These are phyloP conservation scores for Aspergillus hortae DNA, from an alignment of 2,329 filamentous ascomycete genomes.

Conservation along the genomic window DNA sequence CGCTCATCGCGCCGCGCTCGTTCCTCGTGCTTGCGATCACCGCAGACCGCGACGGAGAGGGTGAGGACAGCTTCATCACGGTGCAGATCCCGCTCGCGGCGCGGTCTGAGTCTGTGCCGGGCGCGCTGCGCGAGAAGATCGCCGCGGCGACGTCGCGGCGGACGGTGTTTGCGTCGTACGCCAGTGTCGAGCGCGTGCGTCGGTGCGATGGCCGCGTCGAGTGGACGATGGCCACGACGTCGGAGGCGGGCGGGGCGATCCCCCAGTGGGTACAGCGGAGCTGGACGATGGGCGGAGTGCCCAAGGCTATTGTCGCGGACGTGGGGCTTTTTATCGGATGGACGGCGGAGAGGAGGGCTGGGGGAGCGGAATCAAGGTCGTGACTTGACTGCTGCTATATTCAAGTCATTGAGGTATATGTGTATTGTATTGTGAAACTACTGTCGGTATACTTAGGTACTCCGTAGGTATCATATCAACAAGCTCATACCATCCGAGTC, in stretches of 20 bases:
- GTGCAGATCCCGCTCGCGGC: conserved; percentile 30
- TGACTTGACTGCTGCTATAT: neutral
- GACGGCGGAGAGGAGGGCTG: conserved; percentile 16
- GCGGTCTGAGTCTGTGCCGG: conserved; percentile 13
- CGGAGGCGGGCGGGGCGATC: conserved; percentile 34
- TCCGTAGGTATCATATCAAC: neutral
- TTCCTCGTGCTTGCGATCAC: conserved; percentile 33
- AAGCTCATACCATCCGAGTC: neutral
- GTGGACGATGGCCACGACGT: conserved; percentile 38
- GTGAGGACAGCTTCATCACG: conserved; percentile 26
- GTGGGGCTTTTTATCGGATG: conserved; percentile 38
- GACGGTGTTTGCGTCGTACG: conserved; percentile 31
- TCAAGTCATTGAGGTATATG: neutral
- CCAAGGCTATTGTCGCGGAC: conserved; percentile 35
- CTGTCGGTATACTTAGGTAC: neutral
- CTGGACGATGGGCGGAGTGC: conserved; percentile 34
- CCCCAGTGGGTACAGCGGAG: conserved; percentile 36
- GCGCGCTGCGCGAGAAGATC: conserved; percentile 19
- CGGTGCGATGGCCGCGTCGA: conserved; percentile 12
- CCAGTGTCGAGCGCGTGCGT: conserved; percentile 32
- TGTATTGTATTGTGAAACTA: no score
- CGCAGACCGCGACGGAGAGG: conserved; percentile 13
- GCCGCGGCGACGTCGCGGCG: conserved; percentile 19
- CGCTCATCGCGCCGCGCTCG: conserved; percentile 29
- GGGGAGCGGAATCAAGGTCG: no score